A percentile compares a stretch with the other conserved stretches of the same genome.
Conservation (phyloP, 805 yeast species). For the Vanderwaltozyma tropicalis region DNA sequence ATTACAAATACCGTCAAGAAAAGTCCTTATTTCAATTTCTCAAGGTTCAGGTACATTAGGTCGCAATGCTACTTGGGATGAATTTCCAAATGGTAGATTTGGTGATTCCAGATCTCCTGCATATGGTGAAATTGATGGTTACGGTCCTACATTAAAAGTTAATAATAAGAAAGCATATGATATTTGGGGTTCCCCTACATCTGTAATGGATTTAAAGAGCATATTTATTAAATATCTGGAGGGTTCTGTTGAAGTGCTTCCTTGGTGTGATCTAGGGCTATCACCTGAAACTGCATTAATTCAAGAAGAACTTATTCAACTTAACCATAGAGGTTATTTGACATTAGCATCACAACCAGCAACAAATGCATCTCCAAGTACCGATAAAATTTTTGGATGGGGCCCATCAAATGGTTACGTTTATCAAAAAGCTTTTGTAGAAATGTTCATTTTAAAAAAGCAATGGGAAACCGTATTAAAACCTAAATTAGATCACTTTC, state of each 20-base stretch:
- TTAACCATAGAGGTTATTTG: slow-evolving; percentile 66
- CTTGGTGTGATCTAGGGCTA: slow-evolving; percentile 85
- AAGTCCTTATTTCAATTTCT: slow-evolving; percentile 63
- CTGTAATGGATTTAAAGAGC: slow-evolving; percentile 46
- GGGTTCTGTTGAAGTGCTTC: slow-evolving; percentile 65
- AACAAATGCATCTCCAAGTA: slow-evolving; percentile 62
- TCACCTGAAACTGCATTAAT: slow-evolving; percentile 86
- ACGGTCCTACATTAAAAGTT: slow-evolving; percentile 83
- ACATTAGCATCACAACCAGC: slow-evolving; percentile 97
- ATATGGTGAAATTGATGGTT: slow-evolving; percentile 95
- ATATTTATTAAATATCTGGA: slow-evolving; percentile 66
- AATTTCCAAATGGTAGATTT: slow-evolving; percentile 89
- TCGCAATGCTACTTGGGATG: slow-evolving; percentile 94
- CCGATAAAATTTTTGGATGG: slow-evolving; percentile 94
- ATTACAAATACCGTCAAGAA: slow-evolving; percentile 32
- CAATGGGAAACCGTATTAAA: slow-evolving; percentile 54
- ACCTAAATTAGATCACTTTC: slow-evolving; percentile 37
- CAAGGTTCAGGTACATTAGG: slow-evolving; percentile 78
- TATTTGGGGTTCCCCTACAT: slow-evolving; percentile 73
- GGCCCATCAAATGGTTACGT: slow-evolving; percentile 85
- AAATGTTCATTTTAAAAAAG: slow-evolving; percentile 63
- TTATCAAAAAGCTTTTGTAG: slow-evolving; percentile 91
- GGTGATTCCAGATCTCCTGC: slow-evolving; percentile 96
- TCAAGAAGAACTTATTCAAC: slow-evolving; percentile 76
- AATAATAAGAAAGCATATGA: slow-evolving; percentile 54